Percentiles rank a stretch among this genome's conserved stretches.
phyloP scores from a whole-genome alignment of 225 moss, liverwort and hornwort species.

The Polytrichum commune region DNA sequence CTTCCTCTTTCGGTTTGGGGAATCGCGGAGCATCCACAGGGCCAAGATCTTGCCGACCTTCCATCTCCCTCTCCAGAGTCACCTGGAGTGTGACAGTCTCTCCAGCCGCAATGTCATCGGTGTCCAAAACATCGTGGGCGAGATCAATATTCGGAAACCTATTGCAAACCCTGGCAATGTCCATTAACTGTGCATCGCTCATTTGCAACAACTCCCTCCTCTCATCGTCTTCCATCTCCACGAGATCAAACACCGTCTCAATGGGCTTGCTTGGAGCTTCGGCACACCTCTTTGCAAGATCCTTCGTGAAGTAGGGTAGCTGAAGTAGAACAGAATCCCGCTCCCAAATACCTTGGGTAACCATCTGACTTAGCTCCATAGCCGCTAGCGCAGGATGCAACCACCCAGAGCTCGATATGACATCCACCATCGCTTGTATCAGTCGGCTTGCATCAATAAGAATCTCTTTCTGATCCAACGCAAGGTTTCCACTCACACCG shows the following conservation, averaged over 20 bases:
- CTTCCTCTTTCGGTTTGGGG: constrained; percentile 92
- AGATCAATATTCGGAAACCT: constrained; percentile 91
- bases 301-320: constrained; percentile 86
- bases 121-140: constrained; percentile 71
- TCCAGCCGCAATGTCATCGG: constrained; percentile 79
- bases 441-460: constrained; percentile 85
- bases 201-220: constrained; percentile 85
- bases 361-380: constrained; percentile 94
- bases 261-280: constrained; percentile 81
- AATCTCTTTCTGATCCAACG: constrained; percentile 77
- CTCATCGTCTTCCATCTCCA: constrained; percentile 90
- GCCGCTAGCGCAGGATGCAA: constrained; percentile 92
- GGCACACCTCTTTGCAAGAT: constrained; percentile 81
- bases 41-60: constrained; percentile 77
- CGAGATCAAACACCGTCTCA: constrained; percentile 89
- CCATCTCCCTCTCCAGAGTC: constrained; percentile 83
- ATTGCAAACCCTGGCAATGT: constrained; percentile 90
- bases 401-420: constrained; percentile 94
- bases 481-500: constrained; percentile 71
- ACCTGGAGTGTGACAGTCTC: constrained; percentile 90
- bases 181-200: constrained; percentile 71
- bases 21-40: constrained; percentile 89
- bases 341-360: constrained; percentile 94
- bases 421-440: constrained; percentile 93
- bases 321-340: constrained; percentile 88